phyloP scores from a whole-genome alignment of 306 rosid genomes.

The Comarum palustre region DNA sequence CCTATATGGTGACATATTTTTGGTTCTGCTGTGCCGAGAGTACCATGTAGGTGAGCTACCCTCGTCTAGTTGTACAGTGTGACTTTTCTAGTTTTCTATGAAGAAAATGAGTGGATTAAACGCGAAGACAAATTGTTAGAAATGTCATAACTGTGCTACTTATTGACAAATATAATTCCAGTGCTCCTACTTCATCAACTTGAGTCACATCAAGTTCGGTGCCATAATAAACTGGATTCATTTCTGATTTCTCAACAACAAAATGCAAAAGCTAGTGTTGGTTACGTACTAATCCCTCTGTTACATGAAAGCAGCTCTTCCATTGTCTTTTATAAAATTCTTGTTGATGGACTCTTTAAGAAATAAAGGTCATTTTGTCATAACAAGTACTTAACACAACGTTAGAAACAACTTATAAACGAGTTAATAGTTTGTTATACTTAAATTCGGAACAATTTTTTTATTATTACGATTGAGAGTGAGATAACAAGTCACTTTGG shows the following conservation, averaged over 20 bases:
- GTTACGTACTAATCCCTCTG: too few species aligned
- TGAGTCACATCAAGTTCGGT: conserved; percentile 14
- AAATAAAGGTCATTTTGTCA: not conserved
- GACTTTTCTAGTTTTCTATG: not conserved
- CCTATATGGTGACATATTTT: not conserved
- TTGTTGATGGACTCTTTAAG: not conserved
- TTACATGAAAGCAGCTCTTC: too few species aligned
- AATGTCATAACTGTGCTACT: conserved; percentile 8
- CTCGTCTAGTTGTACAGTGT: not conserved
- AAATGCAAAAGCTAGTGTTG: not conserved
- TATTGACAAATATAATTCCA: conserved; percentile 1
- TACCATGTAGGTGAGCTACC: not conserved
- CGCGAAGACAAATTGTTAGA: not conserved
- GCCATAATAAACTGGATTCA: conserved; percentile 1
- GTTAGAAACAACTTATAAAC: too few species aligned
- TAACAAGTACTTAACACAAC: not conserved
- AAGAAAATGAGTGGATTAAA: conserved; percentile 10
- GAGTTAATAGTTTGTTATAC: too few species aligned
- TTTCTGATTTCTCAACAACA: not conserved
- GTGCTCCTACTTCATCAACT: conserved; percentile 3
- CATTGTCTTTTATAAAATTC: not conserved
- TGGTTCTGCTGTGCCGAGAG: not conserved
- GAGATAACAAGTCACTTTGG: too few species aligned
- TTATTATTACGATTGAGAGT: too few species aligned
- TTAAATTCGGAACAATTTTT: too few species aligned